Conservation (phyloP, 164 flowering plant species). For the Tetrastigma voinierianum region DNA sequence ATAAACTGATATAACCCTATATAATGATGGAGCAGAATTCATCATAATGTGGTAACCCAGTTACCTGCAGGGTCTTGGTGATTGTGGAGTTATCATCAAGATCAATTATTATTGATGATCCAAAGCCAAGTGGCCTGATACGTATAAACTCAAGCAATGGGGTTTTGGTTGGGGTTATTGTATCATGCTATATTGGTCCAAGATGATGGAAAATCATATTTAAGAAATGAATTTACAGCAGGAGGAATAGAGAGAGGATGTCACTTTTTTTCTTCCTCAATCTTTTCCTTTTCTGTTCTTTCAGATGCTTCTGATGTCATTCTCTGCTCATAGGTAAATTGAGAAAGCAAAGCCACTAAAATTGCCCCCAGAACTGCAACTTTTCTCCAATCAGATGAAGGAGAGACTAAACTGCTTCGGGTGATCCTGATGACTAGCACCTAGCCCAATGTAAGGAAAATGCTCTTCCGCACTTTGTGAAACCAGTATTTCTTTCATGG, state of each 20-base stretch:
- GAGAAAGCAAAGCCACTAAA: slow-evolving; percentile 59
- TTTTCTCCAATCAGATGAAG: slow-evolving; percentile 63
- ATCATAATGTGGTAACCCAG: slow-evolving; percentile 16
- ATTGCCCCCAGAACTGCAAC: slow-evolving; percentile 58
- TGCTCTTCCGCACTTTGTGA: slow-evolving; percentile 53
- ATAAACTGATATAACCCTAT: neutral
- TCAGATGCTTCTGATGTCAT: slow-evolving; percentile 46
- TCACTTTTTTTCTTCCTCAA: slow-evolving; percentile 25
- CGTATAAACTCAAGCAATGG: slow-evolving; percentile 36
- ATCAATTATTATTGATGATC: slow-evolving; percentile 43
- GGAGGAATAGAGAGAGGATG: neutral
- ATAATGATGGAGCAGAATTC: neutral
- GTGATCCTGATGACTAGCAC: slow-evolving; percentile 42
- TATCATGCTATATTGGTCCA: slow-evolving; percentile 34
- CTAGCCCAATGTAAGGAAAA: slow-evolving; percentile 68
- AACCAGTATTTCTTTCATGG: slow-evolving; percentile 52
- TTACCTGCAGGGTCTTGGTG: slow-evolving; percentile 42
- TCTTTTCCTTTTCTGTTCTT: slow-evolving; percentile 25
- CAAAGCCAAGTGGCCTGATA: slow-evolving; percentile 49
- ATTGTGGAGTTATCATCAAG: slow-evolving; percentile 39
- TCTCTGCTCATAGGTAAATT: slow-evolving; percentile 63
- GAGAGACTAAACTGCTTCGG: slow-evolving; percentile 43
- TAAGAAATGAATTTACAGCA: neutral
- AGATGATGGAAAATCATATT: neutral
- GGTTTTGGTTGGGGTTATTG: slow-evolving; percentile 32